Conservation (phyloP, 2,329 filamentous ascomycete species). For the Paecilomyces niveus region DNA sequence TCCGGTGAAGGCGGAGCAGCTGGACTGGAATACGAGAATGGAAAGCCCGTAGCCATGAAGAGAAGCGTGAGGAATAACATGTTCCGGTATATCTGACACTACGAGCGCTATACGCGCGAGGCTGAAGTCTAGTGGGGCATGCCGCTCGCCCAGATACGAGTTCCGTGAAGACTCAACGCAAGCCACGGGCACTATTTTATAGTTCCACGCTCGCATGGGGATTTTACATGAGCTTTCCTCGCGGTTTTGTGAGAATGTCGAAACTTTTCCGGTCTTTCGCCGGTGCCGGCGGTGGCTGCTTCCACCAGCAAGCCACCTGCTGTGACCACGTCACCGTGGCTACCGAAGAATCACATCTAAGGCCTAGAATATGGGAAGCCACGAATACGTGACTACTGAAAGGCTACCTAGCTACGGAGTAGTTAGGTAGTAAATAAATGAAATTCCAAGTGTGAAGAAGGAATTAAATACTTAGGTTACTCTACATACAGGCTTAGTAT, state of each 20-base stretch:
- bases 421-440: neutral
- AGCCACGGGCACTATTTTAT: neutral
- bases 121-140: neutral
- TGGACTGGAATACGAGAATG: conserved; percentile 69
- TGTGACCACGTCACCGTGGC: neutral
- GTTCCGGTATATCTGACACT: conserved; percentile 59
- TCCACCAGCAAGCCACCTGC: neutral
- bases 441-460: too few species aligned
- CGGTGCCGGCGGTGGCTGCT: neutral
- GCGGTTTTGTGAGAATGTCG: neutral
- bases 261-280: neutral
- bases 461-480: too few species aligned
- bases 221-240: neutral
- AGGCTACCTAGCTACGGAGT: neutral
- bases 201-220: neutral
- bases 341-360: neutral
- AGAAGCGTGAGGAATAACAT: conserved; percentile 68
- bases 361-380: neutral
- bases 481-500: too few species aligned
- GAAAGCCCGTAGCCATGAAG: conserved; percentile 65
- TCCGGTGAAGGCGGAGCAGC: conserved; percentile 64
- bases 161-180: neutral
- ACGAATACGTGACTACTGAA: neutral
- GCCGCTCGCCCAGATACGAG: neutral
- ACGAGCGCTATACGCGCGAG: neutral